Base-by-base conservation (phyloP, 2,329 filamentous ascomycete genomes). In the Pseudogymnoascus sp. region DNA sequence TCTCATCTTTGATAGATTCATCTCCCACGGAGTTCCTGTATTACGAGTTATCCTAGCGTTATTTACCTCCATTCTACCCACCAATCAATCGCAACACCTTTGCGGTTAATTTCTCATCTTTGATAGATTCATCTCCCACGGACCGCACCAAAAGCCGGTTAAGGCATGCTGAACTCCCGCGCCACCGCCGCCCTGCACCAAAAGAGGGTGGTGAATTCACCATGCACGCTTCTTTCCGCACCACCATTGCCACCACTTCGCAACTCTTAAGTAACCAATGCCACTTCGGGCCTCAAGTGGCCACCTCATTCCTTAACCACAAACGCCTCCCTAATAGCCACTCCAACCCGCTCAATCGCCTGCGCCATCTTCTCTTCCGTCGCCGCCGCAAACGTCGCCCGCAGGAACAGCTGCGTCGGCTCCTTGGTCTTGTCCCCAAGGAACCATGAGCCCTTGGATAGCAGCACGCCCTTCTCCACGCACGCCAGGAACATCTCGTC, bases 391-490 rank as follows among this genome's bases (percentile, higher is more conserved):
- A 89, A 99, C 0, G 93, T 99, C 3, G 90, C 86, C 61, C 94
- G 84, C 80, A 97, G 95, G 78, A 91, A 97, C 10, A 80, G 78
- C 7, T 80, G 80, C 3, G 76, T 79, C 70, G 69, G 69, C 72
- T 94, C 88, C 0, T 92, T 90, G 63, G 85, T 83, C 37, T 39
- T 59, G 55, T 59, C 55, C 0, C 55, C 55, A 19, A 59, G 37
- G 81, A 97, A 99, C 92, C 92, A 99, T 58, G 87, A 92, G 3
- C 94, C 94, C 58, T 90, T 83, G 63, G 90, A 91, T 2, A 94
- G 81, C 52, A 99, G 80, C 4, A 94, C 90, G 21, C 90, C 89
- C 69, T 88, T 83, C 3, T 86, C 83, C 62, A 97, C 87, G 66
- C 87, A 87, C 0, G 83, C 80, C 69, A 89, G 75, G 79, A 96